Conservation (phyloP, 139 green algal genomes). For the Micromonas pusilla region DNA sequence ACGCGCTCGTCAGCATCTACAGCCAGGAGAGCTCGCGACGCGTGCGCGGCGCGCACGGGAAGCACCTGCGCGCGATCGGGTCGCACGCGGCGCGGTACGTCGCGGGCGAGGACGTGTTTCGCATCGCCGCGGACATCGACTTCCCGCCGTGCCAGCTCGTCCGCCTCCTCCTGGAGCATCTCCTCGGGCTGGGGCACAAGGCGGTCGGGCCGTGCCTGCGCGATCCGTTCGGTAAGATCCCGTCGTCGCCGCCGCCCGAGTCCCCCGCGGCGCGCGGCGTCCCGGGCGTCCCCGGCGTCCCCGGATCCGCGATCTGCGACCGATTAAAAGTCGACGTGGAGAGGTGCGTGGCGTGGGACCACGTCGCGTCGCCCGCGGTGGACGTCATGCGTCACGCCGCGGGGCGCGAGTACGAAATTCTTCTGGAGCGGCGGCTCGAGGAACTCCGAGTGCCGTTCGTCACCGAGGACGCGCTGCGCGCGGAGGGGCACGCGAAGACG, state of each 20-base stretch:
- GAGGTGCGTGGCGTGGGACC: constrained; percentile 40
- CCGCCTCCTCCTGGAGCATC: constrained; percentile 13
- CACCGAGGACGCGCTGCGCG: constrained; percentile 66
- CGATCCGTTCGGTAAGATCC: constrained; percentile 6
- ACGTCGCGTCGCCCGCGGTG: constrained; percentile 50
- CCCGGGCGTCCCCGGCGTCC: not conserved
- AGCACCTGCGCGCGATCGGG: constrained; percentile 41
- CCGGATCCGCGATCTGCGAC: not conserved
- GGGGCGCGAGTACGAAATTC: constrained; percentile 50
- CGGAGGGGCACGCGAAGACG: constrained; percentile 71
- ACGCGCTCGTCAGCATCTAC: constrained; percentile 61
- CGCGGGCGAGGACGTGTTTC: constrained; percentile 55
- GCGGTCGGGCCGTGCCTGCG: constrained; percentile 9
- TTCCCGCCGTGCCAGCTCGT: constrained; percentile 59
- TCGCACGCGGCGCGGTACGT: constrained; percentile 36
- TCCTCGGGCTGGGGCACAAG: constrained; percentile 21
- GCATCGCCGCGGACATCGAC: constrained; percentile 50
- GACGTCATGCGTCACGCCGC: constrained; percentile 52
- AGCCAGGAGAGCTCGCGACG: constrained; percentile 55
- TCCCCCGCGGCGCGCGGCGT: constrained; percentile 42
- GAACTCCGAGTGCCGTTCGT: constrained; percentile 57
- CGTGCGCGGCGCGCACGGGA: constrained; percentile 52
- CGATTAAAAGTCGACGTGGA: constrained; percentile 31
- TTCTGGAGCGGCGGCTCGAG: constrained; percentile 53
- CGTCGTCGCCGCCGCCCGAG: not conserved